Evolutionary conservation across 306 rosid species (phyloP).

Genomic region (Canavalia ensiformis): DNA sequence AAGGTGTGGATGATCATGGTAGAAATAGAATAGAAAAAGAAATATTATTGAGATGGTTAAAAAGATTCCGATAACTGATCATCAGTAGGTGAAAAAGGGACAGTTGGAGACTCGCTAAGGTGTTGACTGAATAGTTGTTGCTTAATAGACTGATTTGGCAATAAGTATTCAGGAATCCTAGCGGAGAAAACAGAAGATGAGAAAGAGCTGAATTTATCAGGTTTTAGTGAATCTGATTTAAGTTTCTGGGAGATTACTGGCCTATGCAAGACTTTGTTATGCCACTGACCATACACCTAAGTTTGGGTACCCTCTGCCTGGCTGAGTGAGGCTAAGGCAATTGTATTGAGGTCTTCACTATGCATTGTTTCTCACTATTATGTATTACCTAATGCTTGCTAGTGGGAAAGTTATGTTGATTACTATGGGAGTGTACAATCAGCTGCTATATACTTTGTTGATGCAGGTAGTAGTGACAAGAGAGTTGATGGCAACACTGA

Average conservation of each 20-base stretch:
- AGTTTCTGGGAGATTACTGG: slow-evolving; percentile 9
- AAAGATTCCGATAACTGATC: slow-evolving; percentile 11
- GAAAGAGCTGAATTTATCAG: neutral
- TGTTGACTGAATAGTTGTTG: neutral
- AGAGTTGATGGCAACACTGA: slow-evolving; percentile 51
- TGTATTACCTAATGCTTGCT: slow-evolving; percentile 29
- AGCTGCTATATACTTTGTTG: slow-evolving; percentile 45
- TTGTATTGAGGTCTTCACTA: neutral
- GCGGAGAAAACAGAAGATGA: slow-evolving; percentile 18
- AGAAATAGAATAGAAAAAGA: neutral
- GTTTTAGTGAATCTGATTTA: neutral
- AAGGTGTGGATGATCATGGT: slow-evolving; percentile 25
- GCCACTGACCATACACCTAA: neutral
- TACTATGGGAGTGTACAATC: slow-evolving; percentile 25
- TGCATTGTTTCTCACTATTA: slow-evolving; percentile 4
- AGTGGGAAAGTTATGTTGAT: slow-evolving; percentile 16
- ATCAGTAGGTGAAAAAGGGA: slow-evolving; percentile 28
- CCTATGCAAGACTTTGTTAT: slow-evolving; percentile 12
- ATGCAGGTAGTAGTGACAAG: slow-evolving; percentile 63
- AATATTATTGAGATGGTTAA: neutral
- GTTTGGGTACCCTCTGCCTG: slow-evolving; percentile 4
- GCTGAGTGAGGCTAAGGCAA: slow-evolving; percentile 22
- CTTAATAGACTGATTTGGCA: slow-evolving; percentile 16
- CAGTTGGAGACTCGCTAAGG: neutral
- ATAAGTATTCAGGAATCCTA: neutral